Conservation (phyloP, 805 yeast species). For the Nematodospora valgi region DNA sequence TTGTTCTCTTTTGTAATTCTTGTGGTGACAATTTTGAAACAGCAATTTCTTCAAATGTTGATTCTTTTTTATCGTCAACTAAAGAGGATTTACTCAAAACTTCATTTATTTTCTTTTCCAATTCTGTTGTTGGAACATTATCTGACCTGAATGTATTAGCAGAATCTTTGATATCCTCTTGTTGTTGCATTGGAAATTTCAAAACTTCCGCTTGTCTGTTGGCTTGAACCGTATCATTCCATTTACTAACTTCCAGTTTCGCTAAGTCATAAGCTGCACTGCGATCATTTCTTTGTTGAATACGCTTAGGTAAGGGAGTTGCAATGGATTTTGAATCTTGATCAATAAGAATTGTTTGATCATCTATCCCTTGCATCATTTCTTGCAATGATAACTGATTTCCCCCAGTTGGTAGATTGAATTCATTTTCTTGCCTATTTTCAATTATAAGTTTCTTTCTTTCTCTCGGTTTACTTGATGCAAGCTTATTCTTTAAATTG, state of each 20-base stretch:
- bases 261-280: slow-evolving; percentile 88
- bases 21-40: slow-evolving; percentile 77
- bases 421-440: slow-evolving; percentile 64
- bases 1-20: slow-evolving; percentile 72
- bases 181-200: slow-evolving; percentile 64
- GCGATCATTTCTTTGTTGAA: slow-evolving; percentile 82
- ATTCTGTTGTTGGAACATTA: slow-evolving; percentile 49
- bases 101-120: slow-evolving; percentile 63
- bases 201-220: slow-evolving; percentile 84
- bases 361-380: slow-evolving; percentile 64
- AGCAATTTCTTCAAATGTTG: slow-evolving; percentile 84
- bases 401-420: slow-evolving; percentile 59
- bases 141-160: slow-evolving; percentile 51
- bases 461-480: slow-evolving; percentile 29
- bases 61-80: slow-evolving; percentile 67
- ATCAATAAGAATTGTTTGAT: slow-evolving; percentile 49
- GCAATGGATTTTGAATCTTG: slow-evolving; percentile 50
- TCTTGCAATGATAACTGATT: slow-evolving; percentile 62
- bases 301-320: slow-evolving; percentile 81
- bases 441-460: slow-evolving; percentile 51
- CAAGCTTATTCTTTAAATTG: slow-evolving; percentile 30
- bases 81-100: slow-evolving; percentile 64
- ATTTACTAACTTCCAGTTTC: slow-evolving; percentile 78
- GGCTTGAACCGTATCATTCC: slow-evolving; percentile 80
- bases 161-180: slow-evolving; percentile 28